These are phyloP conservation scores for Pisolithus marmoratus DNA, from an alignment of 768 basidiomycete genomes.

Conservation along the genomic window DNA sequence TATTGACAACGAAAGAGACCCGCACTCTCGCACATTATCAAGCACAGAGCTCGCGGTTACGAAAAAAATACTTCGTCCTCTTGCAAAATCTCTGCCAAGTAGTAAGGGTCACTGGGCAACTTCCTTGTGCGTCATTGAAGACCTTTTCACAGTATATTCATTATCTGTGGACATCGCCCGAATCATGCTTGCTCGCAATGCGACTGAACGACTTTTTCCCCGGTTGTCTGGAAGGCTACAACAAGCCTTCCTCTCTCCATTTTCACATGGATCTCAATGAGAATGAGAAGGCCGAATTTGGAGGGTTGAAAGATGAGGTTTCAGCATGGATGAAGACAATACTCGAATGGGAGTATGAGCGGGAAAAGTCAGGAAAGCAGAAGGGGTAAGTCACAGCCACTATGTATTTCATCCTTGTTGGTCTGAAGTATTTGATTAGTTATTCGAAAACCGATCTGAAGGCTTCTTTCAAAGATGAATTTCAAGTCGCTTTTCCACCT, in stretches of 20 bases:
- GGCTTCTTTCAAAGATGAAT: constrained; percentile 16
- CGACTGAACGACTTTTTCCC: constrained; percentile 25
- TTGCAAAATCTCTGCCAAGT: constrained; percentile 15
- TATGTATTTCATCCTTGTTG: neutral
- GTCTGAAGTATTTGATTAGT: constrained; percentile 1
- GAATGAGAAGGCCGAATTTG: constrained; percentile 16
- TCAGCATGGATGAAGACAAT: constrained; percentile 13
- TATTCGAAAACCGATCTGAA: constrained; percentile 10
- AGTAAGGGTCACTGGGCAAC: constrained; percentile 7
- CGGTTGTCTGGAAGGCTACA: constrained; percentile 12
- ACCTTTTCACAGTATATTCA: constrained; percentile 19
- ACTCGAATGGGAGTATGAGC: constrained; percentile 15
- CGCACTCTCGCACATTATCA: constrained; percentile 7
- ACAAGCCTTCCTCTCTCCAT: constrained; percentile 13
- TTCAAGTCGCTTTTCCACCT: constrained; percentile 16
- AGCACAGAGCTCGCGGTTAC: constrained; percentile 8
- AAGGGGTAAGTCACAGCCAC: constrained; percentile 5
- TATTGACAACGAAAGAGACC: constrained; percentile 16
- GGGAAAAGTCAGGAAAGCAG: constrained; percentile 5
- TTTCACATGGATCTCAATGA: constrained; percentile 21
- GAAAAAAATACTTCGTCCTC: constrained; percentile 20
- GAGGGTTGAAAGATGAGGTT: constrained; percentile 12
- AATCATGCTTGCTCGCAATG: constrained; percentile 17
- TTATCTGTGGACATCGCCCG: constrained; percentile 23
- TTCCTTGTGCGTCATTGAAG: neutral